Conservation (phyloP, 2,329 filamentous ascomycete species). For the Myriangium duriaei region DNA sequence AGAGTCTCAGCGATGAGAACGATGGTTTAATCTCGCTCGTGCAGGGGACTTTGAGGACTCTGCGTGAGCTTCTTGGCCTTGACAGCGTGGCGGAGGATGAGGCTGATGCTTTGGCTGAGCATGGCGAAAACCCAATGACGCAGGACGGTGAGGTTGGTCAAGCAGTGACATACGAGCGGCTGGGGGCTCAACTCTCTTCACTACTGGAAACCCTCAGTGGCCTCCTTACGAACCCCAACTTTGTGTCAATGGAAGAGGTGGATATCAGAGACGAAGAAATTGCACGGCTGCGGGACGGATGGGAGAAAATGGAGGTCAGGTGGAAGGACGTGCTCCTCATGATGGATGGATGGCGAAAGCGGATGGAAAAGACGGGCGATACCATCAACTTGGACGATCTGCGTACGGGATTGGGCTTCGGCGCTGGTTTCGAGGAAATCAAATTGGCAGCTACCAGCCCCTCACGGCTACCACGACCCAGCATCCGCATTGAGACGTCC, state of each 20-base stretch:
- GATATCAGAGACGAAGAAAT: slow-evolving; percentile 90
- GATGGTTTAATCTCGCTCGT: slow-evolving; percentile 65
- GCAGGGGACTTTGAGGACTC: slow-evolving; percentile 54
- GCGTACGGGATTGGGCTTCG: slow-evolving; percentile 50
- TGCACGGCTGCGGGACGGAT: slow-evolving; percentile 64
- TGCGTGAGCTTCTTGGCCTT: slow-evolving; percentile 53
- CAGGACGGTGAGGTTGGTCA: slow-evolving; percentile 18
- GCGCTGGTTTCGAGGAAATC: slow-evolving; percentile 32
- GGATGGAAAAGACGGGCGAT: slow-evolving; percentile 59
- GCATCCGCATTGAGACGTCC: neutral
- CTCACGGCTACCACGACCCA: slow-evolving; percentile 39
- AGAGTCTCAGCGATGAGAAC: slow-evolving; percentile 81
- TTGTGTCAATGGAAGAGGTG: slow-evolving; percentile 90
- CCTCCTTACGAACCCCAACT: slow-evolving; percentile 87
- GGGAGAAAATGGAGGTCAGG: slow-evolving; percentile 84
- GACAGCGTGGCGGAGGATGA: slow-evolving; percentile 20
- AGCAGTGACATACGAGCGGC: slow-evolving; percentile 47
- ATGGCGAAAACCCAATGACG: slow-evolving; percentile 14
- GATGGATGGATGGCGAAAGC: slow-evolving; percentile 83
- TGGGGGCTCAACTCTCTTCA: slow-evolving; percentile 61
- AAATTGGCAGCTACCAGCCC: slow-evolving; percentile 11
- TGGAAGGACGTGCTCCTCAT: slow-evolving; percentile 84
- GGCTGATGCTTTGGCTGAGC: too few relatives aligned
- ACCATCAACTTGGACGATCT: slow-evolving; percentile 50
- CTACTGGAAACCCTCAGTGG: slow-evolving; percentile 71